Evolutionary conservation across 805 yeast species (phyloP).

Genomic region (Yarrowia keelungensis): DNA sequence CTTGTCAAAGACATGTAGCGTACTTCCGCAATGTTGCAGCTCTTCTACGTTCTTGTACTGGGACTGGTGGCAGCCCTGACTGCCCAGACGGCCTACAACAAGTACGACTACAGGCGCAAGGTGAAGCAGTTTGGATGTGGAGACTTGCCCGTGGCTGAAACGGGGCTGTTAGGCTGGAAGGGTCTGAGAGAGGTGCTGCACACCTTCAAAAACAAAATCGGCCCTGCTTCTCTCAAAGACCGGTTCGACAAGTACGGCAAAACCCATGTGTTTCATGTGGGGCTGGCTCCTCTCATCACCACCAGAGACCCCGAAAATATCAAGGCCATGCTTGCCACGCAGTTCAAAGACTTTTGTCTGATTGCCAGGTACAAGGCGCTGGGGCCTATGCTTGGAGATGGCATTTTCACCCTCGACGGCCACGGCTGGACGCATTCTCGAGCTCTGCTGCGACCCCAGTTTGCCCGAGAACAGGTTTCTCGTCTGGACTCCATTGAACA

Average conservation of each 20-base stretch:
- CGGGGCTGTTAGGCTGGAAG: slow-evolving; percentile 18
- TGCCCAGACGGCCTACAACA: slow-evolving; percentile 15
- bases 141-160: not conserved
- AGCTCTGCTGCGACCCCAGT: slow-evolving; percentile 51
- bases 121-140: slow-evolving; percentile 13
- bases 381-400: slow-evolving; percentile 48
- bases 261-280: slow-evolving; percentile 5
- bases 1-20: too few species aligned
- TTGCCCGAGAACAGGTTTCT: slow-evolving; percentile 49
- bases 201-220: not conserved
- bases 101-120: slow-evolving; percentile 1
- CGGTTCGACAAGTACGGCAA: slow-evolving; percentile 11
- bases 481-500: slow-evolving; percentile 45
- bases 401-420: slow-evolving; percentile 52
- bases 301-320: slow-evolving; percentile 50
- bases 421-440: slow-evolving; percentile 52
- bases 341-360: slow-evolving; percentile 48
- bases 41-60: not conserved
- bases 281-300: slow-evolving; percentile 27
- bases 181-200: not conserved
- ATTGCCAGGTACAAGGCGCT: slow-evolving; percentile 46
- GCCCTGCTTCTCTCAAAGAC: not conserved
- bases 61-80: not conserved
- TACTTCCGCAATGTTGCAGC: not conserved
- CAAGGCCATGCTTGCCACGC: slow-evolving; percentile 48